phyloP scores from a whole-genome alignment of 192 early-diverging fungal genomes.

The Backusella westeae region DNA sequence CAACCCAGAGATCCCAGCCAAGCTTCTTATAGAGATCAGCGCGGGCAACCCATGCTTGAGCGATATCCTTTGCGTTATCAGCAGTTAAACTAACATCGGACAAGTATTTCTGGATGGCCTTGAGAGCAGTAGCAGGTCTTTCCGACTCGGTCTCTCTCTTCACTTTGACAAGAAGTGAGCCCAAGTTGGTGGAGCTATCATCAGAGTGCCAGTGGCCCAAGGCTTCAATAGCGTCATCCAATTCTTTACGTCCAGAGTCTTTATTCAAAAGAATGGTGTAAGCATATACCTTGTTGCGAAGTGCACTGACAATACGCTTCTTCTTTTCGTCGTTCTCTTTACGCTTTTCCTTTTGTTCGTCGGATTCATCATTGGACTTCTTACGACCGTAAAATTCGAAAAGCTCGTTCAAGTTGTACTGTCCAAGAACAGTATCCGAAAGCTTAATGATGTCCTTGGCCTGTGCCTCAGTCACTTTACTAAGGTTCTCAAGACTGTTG shows the following conservation, averaged over 20 bases:
- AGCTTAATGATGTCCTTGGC: constrained; percentile 50
- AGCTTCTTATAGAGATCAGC: constrained; percentile 58
- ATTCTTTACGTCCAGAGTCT: constrained; percentile 34
- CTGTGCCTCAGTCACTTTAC: constrained; percentile 39
- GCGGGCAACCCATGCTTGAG: constrained; percentile 49
- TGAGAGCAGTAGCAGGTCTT: constrained; percentile 66
- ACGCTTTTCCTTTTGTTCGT: constrained; percentile 53
- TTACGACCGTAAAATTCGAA: constrained; percentile 64
- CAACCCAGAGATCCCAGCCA: constrained; percentile 70
- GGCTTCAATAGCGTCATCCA: constrained; percentile 57
- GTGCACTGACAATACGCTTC: constrained; percentile 59
- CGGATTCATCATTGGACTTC: constrained; percentile 43
- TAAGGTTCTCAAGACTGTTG: constrained; percentile 25
- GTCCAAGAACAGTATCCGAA: constrained; percentile 55
- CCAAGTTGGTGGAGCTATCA: constrained; percentile 51
- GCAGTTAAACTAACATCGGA: constrained; percentile 47
- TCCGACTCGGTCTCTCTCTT: constrained; percentile 54
- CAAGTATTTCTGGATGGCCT: constrained; percentile 71
- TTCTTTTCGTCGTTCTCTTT: constrained; percentile 78
- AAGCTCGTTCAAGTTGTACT: constrained; percentile 61
- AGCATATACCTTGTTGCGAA: constrained; percentile 56
- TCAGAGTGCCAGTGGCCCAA: constrained; percentile 61
- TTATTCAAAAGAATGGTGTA: constrained; percentile 43
- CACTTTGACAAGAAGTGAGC: constrained; percentile 55
- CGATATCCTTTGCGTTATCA: constrained; percentile 54